Evolutionary conservation across 169 alveolate genomes (phyloP).

Genomic region (Blepharisma undulans): DNA sequence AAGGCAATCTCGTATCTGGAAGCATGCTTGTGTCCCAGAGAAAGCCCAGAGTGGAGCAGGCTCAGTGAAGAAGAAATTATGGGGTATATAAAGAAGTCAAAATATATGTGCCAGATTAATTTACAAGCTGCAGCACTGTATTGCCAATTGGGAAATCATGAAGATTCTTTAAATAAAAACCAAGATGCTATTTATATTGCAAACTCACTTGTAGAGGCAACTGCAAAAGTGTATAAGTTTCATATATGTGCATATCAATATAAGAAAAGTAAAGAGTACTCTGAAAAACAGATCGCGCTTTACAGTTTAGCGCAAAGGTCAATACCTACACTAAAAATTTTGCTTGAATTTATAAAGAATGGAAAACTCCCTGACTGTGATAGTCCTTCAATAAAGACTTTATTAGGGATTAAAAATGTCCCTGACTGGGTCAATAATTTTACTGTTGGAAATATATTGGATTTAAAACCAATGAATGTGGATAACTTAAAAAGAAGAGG

Average conservation of each 20-base stretch:
- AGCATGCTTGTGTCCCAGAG: not conserved
- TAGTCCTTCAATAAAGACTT: not conserved
- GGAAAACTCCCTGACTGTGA: not conserved
- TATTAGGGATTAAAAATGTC: not conserved
- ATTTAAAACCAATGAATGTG: not conserved
- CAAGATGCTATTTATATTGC: not conserved
- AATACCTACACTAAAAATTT: not conserved
- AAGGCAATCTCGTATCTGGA: not conserved
- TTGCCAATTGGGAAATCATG: not conserved
- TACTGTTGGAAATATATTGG: not conserved
- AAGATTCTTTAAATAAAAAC: not conserved
- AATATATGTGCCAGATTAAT: not conserved
- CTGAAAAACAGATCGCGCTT: not conserved
- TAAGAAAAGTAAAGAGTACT: not conserved
- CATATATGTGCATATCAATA: not conserved
- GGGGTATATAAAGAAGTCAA: not conserved
- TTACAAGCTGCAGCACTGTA: not conserved
- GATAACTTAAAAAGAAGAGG: not conserved
- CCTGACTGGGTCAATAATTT: not conserved
- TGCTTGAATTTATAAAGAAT: not conserved
- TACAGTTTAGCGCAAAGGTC: not conserved
- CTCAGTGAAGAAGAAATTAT: not conserved
- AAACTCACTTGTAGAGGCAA: not conserved
- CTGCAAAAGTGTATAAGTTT: not conserved
- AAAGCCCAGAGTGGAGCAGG: not conserved